Conservation (phyloP, 2,329 filamentous ascomycete genomes). For the Penicillium corylophilum region DNA sequence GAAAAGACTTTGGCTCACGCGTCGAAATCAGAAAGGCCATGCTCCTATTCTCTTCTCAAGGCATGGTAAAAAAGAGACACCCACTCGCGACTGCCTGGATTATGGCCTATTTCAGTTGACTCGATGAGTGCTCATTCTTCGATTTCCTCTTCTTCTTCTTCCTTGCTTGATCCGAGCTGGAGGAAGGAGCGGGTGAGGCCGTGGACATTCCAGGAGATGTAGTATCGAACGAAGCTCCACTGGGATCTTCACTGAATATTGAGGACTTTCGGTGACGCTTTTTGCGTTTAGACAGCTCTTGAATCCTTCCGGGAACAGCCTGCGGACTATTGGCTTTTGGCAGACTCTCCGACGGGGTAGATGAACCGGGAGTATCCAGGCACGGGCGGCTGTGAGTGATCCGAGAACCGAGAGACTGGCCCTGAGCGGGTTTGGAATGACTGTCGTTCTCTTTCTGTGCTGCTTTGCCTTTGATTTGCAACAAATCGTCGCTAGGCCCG, state of each 20-base stretch:
- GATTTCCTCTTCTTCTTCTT: slow-evolving; percentile 24
- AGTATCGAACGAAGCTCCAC: neutral
- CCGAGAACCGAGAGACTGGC: neutral
- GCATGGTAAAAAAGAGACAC: neutral
- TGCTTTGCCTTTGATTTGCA: neutral
- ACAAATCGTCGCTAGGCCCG: neutral
- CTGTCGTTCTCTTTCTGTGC: neutral
- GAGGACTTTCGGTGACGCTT: neutral
- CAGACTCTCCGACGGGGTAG: neutral
- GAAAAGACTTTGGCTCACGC: neutral
- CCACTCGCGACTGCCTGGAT: neutral
- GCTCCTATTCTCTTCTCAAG: too few species aligned
- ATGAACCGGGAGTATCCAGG: neutral
- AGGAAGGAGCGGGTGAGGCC: neutral
- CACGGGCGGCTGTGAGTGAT: neutral
- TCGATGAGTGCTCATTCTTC: slow-evolving; percentile 6
- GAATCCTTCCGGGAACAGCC: neutral
- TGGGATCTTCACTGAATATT: too few species aligned
- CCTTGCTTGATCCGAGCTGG: neutral
- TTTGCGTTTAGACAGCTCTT: neutral
- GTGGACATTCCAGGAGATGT: too few species aligned
- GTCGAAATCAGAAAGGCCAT: neutral
- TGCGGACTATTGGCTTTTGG: neutral
- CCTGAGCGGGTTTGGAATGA: neutral
- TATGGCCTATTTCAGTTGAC: neutral